Percentiles rank a stretch among this genome's conserved stretches.
Evolutionary conservation across 306 rosid genomes (phyloP).

Genomic region (Trifolium subterraneum): DNA sequence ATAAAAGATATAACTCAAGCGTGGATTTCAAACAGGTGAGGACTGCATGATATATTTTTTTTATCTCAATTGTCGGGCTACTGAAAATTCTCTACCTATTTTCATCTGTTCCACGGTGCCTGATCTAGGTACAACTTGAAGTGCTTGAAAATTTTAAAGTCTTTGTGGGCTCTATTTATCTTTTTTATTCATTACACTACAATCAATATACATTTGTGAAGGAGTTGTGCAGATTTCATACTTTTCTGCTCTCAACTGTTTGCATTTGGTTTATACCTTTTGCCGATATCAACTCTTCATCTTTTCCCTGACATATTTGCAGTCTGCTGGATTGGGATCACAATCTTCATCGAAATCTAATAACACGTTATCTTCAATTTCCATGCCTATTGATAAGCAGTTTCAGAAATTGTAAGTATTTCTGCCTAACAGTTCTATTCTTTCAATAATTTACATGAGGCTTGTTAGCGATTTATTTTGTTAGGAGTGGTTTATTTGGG

Average conservation of each 20-base stretch:
- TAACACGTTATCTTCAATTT: slow-evolving; percentile 52
- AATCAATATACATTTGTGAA: slow-evolving; percentile 22
- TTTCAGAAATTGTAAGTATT: slow-evolving; percentile 80
- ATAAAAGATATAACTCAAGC: slow-evolving; percentile 48
- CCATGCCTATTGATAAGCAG: slow-evolving; percentile 67
- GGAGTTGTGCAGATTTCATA: slow-evolving; percentile 24
- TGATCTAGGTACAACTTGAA: slow-evolving; percentile 22
- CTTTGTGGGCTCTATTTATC: background rate
- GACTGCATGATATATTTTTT: slow-evolving; percentile 3
- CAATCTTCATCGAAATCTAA: slow-evolving; percentile 71
- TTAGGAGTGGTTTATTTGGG: slow-evolving; percentile 15
- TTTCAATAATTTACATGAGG: slow-evolving; percentile 21
- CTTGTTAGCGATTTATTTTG: slow-evolving; percentile 19
- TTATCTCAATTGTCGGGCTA: slow-evolving; percentile 16
- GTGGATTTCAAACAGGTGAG: slow-evolving; percentile 62
- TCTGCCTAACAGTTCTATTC: slow-evolving; percentile 26
- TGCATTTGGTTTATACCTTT: slow-evolving; percentile 35
- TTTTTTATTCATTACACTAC: background rate
- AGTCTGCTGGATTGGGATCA: slow-evolving; percentile 61
- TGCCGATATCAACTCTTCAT: slow-evolving; percentile 19
- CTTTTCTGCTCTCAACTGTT: slow-evolving; percentile 27
- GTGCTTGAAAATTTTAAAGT: slow-evolving; percentile 28
- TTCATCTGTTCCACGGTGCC: slow-evolving; percentile 5
- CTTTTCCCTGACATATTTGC: slow-evolving; percentile 39
- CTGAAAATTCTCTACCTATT: slow-evolving; percentile 21